Evolutionary conservation across 2,329 filamentous ascomycete species (phyloP).

Genomic region (Blastomyces gilchristii): DNA sequence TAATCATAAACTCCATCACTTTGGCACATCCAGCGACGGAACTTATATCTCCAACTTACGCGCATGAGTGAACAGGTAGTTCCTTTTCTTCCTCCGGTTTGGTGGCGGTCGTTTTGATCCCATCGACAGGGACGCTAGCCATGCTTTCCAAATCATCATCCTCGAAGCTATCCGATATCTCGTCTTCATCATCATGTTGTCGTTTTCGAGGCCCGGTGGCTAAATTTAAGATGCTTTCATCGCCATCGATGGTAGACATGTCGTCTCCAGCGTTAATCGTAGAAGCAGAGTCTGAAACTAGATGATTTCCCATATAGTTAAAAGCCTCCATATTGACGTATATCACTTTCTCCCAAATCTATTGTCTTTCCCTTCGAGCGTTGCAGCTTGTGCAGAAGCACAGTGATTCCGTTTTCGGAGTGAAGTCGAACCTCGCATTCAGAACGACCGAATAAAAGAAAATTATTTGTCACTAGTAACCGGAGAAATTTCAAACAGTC

Average conservation of each 20-base stretch:
- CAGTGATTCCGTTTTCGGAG: background rate
- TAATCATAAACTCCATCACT: slow-evolving; percentile 11
- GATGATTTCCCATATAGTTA: slow-evolving; percentile 73
- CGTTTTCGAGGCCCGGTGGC: slow-evolving; percentile 51
- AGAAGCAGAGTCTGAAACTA: slow-evolving; percentile 65
- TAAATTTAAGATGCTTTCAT: slow-evolving; percentile 68
- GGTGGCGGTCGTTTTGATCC: slow-evolving; percentile 45
- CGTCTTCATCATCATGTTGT: slow-evolving; percentile 78
- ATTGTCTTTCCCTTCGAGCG: background rate
- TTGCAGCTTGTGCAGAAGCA: background rate
- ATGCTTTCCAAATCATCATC: slow-evolving; percentile 70
- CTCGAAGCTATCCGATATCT: slow-evolving; percentile 71
- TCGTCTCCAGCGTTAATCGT: slow-evolving; percentile 83
- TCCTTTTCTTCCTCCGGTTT: slow-evolving; percentile 73
- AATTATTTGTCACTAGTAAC: background rate
- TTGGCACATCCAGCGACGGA: background rate
- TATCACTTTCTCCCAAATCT: background rate
- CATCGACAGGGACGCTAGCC: slow-evolving; percentile 71
- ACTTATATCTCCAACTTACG: slow-evolving; percentile 49
- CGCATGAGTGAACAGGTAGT: slow-evolving; percentile 88
- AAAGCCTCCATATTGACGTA: slow-evolving; percentile 64
- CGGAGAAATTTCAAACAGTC: background rate
- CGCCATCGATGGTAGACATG: slow-evolving; percentile 60
- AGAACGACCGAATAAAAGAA: background rate
- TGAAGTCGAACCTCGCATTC: slow-evolving; percentile 1